A percentile compares a stretch with the other conserved stretches of the same genome.
Evolutionary conservation across 164 flowering plant genomes (phyloP).

Genomic region (Liriodendron chinense): DNA sequence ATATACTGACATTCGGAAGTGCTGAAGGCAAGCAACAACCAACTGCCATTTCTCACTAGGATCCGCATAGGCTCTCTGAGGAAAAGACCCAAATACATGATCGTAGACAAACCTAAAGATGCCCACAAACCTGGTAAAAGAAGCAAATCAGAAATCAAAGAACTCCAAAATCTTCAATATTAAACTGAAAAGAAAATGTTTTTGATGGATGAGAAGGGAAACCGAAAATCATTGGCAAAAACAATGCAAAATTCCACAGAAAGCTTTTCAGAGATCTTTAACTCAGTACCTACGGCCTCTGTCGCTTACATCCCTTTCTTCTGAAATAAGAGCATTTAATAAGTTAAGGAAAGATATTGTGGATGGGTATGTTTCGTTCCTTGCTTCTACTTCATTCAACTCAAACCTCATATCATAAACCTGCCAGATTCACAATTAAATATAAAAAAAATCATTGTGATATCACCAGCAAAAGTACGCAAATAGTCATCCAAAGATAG

Average conservation of each 20-base stretch:
- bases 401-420: constrained; percentile 98
- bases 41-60: constrained; percentile 96
- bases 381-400: constrained; percentile 93
- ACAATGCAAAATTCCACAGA: constrained; percentile 2
- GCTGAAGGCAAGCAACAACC: constrained; percentile 87
- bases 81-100: constrained; percentile 94
- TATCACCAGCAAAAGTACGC: not conserved
- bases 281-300: constrained; percentile 80
- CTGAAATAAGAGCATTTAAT: constrained; percentile 78
- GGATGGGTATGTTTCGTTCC: constrained; percentile 90
- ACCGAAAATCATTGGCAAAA: not conserved
- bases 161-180: not conserved
- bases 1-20: constrained; percentile 79
- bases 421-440: constrained; percentile 36
- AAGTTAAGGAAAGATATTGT: constrained; percentile 93
- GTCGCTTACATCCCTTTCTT: constrained; percentile 80
- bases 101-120: constrained; percentile 90
- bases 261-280: not conserved
- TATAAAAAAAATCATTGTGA: not conserved
- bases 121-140: constrained; percentile 72
- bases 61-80: constrained; percentile 95
- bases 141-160: not conserved
- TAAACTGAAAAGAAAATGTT: constrained; percentile 4
- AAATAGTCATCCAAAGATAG: constrained; percentile 3
- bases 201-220: not conserved